A percentile compares a stretch with the other conserved stretches of the same genome.
phyloP scores from a whole-genome alignment of 2,329 filamentous ascomycete species.

The Falciphora oryzae region DNA sequence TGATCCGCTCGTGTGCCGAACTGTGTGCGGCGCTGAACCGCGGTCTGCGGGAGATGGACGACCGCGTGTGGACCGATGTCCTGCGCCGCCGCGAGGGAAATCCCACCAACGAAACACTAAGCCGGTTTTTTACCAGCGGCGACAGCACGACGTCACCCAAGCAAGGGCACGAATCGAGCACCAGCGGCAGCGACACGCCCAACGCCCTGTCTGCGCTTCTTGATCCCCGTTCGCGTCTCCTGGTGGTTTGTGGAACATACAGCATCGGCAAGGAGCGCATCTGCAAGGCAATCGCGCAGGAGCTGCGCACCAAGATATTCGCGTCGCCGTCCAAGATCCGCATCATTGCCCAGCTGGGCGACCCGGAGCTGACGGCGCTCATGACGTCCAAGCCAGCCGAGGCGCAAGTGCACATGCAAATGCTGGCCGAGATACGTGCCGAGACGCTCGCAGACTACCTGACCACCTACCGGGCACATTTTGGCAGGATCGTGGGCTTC shows the following conservation, averaged over 20 bases:
- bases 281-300: conserved; percentile 84
- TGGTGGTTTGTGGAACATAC: conserved; percentile 94
- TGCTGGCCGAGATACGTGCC: conserved; percentile 85
- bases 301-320: conserved; percentile 82
- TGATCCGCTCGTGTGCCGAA: conserved; percentile 81
- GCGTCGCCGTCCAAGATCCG: conserved; percentile 76
- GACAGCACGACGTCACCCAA: neutral
- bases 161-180: neutral
- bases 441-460: conserved; percentile 91
- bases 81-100: conserved; percentile 28
- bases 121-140: conserved; percentile 41
- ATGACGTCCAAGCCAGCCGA: conserved; percentile 75
- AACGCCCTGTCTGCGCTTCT: conserved; percentile 14
- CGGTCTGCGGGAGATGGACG: conserved; percentile 29
- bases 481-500: conserved; percentile 83
- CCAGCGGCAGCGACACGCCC: conserved; percentile 21
- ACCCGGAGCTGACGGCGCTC: conserved; percentile 69
- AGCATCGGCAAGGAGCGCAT: conserved; percentile 97
- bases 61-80: conserved; percentile 40
- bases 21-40: conserved; percentile 59
- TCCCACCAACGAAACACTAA: conserved; percentile 37
- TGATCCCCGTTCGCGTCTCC: conserved; percentile 55
- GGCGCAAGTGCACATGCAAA: conserved; percentile 97
- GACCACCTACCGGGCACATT: conserved; percentile 70
- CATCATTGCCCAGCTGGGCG: conserved; percentile 79